Percentiles rank a stretch among this genome's conserved stretches.
Evolutionary conservation across 1,284 basidiomycete species (phyloP).

Genomic region (Boletus semigastroideus): DNA sequence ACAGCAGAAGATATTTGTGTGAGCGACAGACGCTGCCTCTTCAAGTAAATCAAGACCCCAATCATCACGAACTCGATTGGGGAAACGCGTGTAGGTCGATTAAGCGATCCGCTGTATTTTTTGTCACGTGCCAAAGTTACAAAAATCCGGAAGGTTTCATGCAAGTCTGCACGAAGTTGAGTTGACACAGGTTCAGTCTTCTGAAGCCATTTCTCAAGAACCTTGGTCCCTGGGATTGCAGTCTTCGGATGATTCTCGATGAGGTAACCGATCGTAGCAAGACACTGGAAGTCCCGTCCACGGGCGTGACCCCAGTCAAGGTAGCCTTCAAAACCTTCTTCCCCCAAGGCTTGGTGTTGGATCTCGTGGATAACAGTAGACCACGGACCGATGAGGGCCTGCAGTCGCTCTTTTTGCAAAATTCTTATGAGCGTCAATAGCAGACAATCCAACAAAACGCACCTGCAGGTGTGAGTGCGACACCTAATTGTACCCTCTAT

Average conservation of each 20-base stretch:
- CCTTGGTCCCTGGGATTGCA: slow-evolving; percentile 30
- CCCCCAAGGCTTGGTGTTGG: slow-evolving; percentile 37
- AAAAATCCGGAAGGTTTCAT: slow-evolving; percentile 45
- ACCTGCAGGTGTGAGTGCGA: slow-evolving; percentile 46
- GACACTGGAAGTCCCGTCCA: slow-evolving; percentile 48
- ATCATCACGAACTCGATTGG: slow-evolving; percentile 51
- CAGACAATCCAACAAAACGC: slow-evolving; percentile 2
- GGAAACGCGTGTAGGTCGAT: slow-evolving; percentile 41
- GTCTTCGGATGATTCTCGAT: slow-evolving; percentile 37
- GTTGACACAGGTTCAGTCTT: slow-evolving; percentile 27
- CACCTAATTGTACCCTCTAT: slow-evolving; percentile 43
- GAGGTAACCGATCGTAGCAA: slow-evolving; percentile 43
- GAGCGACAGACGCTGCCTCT: slow-evolving; percentile 38
- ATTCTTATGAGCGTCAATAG: not conserved
- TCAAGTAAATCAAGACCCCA: slow-evolving; percentile 42
- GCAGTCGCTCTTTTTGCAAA: slow-evolving; percentile 41
- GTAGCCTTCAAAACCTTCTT: slow-evolving; percentile 43
- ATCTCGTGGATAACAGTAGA: slow-evolving; percentile 43
- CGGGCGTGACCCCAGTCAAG: slow-evolving; percentile 47
- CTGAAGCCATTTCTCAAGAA: slow-evolving; percentile 45
- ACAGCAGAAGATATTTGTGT: slow-evolving; percentile 44
- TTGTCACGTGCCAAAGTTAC: slow-evolving; percentile 39
- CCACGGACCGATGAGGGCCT: slow-evolving; percentile 46
- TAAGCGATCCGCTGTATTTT: slow-evolving; percentile 38
- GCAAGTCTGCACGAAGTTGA: slow-evolving; percentile 33